A percentile compares a stretch with the other conserved stretches of the same genome.
Conservation (phyloP, 2,329 filamentous ascomycete species). For the Fusarium globosum region DNA sequence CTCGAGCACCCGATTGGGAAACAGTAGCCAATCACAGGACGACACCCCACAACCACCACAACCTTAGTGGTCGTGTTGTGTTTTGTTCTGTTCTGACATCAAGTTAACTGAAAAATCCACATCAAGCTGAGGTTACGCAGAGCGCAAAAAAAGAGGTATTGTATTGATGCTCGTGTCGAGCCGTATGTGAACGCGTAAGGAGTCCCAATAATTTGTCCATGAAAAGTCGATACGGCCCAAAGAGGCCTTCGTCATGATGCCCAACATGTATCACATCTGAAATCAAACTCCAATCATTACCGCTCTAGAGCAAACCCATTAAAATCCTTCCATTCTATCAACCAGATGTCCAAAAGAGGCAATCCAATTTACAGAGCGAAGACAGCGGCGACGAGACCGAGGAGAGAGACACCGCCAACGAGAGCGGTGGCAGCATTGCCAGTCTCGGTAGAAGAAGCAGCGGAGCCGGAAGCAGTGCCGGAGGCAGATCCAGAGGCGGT, state of each 20-base stretch:
- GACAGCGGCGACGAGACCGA: conserved; percentile 62
- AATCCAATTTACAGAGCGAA: conserved; percentile 59
- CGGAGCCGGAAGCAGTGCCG: conserved; percentile 40
- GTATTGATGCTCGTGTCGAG: conserved; percentile 43
- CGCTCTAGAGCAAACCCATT: conserved; percentile 36
- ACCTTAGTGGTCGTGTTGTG: conserved; percentile 1
- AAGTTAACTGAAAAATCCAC: not conserved
- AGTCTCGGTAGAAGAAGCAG: conserved; percentile 43
- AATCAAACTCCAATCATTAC: conserved; percentile 43
- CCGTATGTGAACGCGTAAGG: conserved; percentile 43
- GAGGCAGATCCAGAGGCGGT: conserved; percentile 37
- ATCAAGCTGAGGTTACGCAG: conserved; percentile 13
- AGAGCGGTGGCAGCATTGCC: conserved; percentile 52
- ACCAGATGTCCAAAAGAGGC: conserved; percentile 4
- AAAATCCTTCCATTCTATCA: conserved; percentile 31
- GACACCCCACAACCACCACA: not conserved
- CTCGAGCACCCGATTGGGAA: conserved; percentile 26
- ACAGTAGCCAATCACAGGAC: conserved; percentile 17
- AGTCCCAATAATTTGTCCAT: conserved; percentile 44
- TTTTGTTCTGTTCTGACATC: not conserved
- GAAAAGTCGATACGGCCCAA: conserved; percentile 33
- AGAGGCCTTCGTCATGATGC: conserved; percentile 35
- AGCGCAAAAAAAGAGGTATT: conserved; percentile 41
- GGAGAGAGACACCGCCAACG: conserved; percentile 56
- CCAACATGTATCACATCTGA: conserved; percentile 33